Evolutionary conservation across 345 rosid genomes (phyloP), one percentile per base, ranked within the genome.

Genomic region (Euphorbia pulcherrima): DNA sequence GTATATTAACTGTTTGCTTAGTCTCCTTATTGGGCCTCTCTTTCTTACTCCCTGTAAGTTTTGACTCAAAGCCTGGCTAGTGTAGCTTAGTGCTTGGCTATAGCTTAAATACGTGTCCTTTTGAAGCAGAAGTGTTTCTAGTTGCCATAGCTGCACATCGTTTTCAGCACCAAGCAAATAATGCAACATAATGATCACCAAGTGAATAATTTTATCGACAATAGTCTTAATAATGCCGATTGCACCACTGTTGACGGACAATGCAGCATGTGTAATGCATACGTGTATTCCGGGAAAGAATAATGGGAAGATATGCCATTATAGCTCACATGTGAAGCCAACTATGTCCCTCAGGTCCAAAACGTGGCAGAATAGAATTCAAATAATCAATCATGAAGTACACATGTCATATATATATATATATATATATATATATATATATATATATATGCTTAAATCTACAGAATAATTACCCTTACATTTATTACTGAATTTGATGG

Each of bases 81-180:
- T 94, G 78, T 94, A 91, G 79, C 99, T 94, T 21, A 94, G 78
- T 33, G 97, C 97, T 83, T 91, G 96, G 62, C 99, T 94, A 75
- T 94, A 91, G 83, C 84, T 94, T 16, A 89, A 78, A 77, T 91
- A 94, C 72, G 99, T 94, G 77, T 94, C 99, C 78, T 89, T 94
- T 60, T 94, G 99, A 56, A 94, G 80, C 64, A 94, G 96, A 61
- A 94, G 83, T 4, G 99, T 94, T 84, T 94, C 99, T 60, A 94
- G 78, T 82, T 94, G 99, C 99, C 99, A 91, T 68, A 94, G 88
- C 99, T 94, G n/a, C n/a, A n/a, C n/a, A n/a, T n/a, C n/a, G n/a
- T 69, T 58, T 68, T 39, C 69, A 40, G 27, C 3, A 33, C 64
- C 56, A 23, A 39, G 58, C 56, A 65, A 65, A 61, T 24, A 52